Evolutionary conservation across 169 alveolate species (phyloP).

Genomic region (Cryptosporidium andersoni): DNA sequence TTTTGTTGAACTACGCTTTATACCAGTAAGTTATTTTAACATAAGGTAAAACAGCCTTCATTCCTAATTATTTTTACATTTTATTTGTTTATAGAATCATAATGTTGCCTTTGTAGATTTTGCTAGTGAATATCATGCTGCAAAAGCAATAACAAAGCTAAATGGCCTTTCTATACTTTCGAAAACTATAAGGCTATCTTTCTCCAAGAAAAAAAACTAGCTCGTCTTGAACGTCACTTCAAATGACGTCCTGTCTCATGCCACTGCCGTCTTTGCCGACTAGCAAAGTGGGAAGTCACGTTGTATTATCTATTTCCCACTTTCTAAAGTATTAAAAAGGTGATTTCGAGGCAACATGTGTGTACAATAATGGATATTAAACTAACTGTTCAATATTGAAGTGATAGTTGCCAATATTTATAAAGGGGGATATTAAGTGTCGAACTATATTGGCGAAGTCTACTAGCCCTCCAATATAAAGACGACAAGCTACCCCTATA

Average conservation of each 20-base stretch:
- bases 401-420: constrained; percentile 15
- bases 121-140: constrained; percentile 34
- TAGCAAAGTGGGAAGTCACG: neutral
- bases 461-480: neutral
- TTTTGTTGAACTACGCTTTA: constrained; percentile 40
- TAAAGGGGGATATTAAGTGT: neutral
- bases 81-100: constrained; percentile 4
- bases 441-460: neutral
- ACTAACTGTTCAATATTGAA: constrained; percentile 19
- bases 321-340: neutral
- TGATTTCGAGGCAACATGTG: constrained; percentile 44
- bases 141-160: constrained; percentile 7
- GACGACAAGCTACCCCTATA: no score
- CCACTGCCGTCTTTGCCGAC: neutral
- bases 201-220: constrained; percentile 30
- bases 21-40: constrained; percentile 26
- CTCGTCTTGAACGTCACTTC: neutral
- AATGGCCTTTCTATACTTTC: constrained; percentile 1
- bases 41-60: neutral
- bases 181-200: constrained; percentile 37
- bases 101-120: constrained; percentile 66
- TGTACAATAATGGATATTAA: constrained; percentile 43
- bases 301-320: neutral
- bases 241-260: no score
- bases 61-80: neutral